Evolutionary conservation across 768 basidiomycete species (phyloP).

Genomic region (Tephrocybe sp.): DNA sequence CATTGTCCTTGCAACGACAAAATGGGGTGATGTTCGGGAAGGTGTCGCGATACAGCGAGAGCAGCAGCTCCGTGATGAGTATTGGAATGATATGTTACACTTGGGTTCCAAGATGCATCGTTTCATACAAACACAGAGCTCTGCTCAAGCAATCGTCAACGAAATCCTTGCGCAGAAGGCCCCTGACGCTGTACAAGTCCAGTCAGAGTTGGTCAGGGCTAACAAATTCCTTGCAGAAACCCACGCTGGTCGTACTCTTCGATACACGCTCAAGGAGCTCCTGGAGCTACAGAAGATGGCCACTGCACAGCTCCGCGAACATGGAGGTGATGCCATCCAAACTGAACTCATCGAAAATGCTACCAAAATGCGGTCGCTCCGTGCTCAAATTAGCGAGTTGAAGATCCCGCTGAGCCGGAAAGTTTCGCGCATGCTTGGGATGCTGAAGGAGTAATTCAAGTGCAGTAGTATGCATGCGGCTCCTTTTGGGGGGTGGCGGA

Average conservation of each 20-base stretch:
- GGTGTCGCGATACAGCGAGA: not conserved
- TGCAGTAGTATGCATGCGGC: too few species aligned
- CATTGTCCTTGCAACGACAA: slow-evolving; percentile 11
- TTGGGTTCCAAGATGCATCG: not conserved
- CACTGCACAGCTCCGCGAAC: not conserved
- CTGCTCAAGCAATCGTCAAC: slow-evolving; percentile 1
- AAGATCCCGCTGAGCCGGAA: not conserved
- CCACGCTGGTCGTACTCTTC: not conserved
- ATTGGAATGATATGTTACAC: not conserved
- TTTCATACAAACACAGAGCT: not conserved
- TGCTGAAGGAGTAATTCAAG: too few species aligned
- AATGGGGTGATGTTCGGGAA: not conserved
- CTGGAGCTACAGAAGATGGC: not conserved
- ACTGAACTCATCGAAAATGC: not conserved
- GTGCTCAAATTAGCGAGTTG: not conserved
- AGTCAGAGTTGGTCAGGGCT: slow-evolving; percentile 15
- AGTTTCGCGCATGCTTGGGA: not conserved
- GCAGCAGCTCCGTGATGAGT: not conserved
- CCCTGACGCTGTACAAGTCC: slow-evolving; percentile 13
- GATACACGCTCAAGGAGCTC: not conserved
- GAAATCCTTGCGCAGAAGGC: slow-evolving; percentile 5
- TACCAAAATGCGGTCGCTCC: not conserved
- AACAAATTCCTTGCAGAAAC: not conserved
- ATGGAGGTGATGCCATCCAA: not conserved
- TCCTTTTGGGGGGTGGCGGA: too few species aligned